These are phyloP conservation scores for Salvia hispanica DNA, from an alignment of 257 asterid genomes.

Conservation along the genomic window DNA sequence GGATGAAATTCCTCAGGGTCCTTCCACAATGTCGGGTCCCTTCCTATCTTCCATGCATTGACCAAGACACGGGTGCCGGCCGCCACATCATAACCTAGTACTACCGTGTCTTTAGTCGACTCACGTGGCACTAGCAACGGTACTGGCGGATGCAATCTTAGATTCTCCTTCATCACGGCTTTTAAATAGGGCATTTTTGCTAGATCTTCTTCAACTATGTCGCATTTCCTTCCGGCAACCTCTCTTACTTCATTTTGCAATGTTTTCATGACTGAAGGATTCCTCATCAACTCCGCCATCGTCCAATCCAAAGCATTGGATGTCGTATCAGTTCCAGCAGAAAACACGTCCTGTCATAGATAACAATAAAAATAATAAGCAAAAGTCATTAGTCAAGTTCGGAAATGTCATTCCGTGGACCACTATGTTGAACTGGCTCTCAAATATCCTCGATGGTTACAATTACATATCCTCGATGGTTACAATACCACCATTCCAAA, in stretches of 20 bases:
- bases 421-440: no score
- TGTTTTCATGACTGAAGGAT: neutral
- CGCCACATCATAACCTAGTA: constrained; percentile 44
- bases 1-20: constrained; percentile 48
- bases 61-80: constrained; percentile 38
- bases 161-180: neutral
- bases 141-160: neutral
- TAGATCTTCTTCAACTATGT: neutral
- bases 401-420: no score
- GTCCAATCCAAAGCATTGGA: neutral
- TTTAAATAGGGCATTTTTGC: neutral
- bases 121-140: constrained; percentile 16
- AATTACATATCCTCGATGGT: no score
- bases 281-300: neutral
- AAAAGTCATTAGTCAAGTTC: no score
- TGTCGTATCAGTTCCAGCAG: neutral
- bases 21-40: constrained; percentile 53
- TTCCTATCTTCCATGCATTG: constrained; percentile 48
- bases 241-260: neutral
- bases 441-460: no score
- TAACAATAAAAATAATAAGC: neutral
- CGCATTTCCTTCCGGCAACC: neutral
- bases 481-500: no score
- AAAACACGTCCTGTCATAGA: neutral
- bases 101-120: constrained; percentile 36